phyloP scores from a whole-genome alignment of 2,329 filamentous ascomycete genomes.

The Colletotrichum neosansevieriae region DNA sequence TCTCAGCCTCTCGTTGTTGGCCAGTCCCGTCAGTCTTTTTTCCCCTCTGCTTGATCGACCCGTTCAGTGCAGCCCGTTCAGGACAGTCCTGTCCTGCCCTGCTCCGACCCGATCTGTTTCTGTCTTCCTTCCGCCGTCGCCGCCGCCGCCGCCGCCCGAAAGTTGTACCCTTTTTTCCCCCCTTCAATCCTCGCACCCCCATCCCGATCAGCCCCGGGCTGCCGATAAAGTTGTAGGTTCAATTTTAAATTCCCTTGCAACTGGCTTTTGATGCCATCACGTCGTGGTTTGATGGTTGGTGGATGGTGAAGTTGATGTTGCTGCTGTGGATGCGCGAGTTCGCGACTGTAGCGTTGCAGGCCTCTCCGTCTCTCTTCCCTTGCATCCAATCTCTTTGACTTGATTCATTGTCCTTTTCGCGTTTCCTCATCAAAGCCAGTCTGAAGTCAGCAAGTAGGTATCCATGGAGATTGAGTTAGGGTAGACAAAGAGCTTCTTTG shows the following conservation, averaged over 20 bases:
- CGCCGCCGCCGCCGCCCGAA: constrained; percentile 20
- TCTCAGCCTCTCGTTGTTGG: constrained; percentile 22
- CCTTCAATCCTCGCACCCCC: constrained; percentile 45
- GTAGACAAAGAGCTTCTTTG: neutral
- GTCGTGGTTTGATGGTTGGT: constrained; percentile 43
- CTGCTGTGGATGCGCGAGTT: constrained; percentile 33
- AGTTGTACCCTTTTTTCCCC: constrained; percentile 41
- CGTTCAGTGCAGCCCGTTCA: neutral
- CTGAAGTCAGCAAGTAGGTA: neutral
- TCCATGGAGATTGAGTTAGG: neutral
- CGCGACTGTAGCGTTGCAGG: constrained; percentile 29
- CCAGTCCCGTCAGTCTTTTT: constrained; percentile 4
- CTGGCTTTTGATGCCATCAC: constrained; percentile 43
- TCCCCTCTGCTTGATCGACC: neutral
- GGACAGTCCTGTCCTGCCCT: constrained; percentile 26
- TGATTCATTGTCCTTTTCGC: constrained; percentile 1
- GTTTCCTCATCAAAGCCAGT: constrained; percentile 2
- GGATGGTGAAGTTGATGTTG: constrained; percentile 44
- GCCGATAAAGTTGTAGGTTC: constrained; percentile 45
- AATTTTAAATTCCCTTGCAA: constrained; percentile 46
- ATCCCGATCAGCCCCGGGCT: constrained; percentile 45
- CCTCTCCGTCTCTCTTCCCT: constrained; percentile 5
- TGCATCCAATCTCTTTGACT: neutral
- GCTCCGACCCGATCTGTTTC: constrained; percentile 51
- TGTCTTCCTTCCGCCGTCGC: constrained; percentile 38